Percentiles rank a stretch among this genome's conserved stretches.
Evolutionary conservation across 805 yeast species (phyloP).

Genomic region (Naumovozyma dairenensis): DNA sequence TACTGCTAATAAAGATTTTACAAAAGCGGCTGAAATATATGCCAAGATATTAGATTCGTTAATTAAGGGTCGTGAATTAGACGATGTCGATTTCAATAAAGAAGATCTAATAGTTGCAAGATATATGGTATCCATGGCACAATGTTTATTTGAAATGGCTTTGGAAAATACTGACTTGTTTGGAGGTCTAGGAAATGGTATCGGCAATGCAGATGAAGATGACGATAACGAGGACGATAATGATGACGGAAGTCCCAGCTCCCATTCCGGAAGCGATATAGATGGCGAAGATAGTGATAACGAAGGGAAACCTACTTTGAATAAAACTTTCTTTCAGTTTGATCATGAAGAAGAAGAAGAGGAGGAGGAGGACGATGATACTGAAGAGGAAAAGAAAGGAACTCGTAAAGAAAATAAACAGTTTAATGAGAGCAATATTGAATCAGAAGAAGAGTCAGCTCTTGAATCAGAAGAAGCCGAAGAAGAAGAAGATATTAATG

Average conservation of each 20-base stretch:
- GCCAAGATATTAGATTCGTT: slow-evolving; percentile 43
- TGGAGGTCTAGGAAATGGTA: slow-evolving; percentile 23
- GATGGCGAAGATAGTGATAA: slow-evolving; percentile 38
- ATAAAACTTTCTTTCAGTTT: slow-evolving; percentile 15
- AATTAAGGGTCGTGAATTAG: background rate
- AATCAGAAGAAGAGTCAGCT: no score
- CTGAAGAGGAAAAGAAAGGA: slow-evolving; percentile 2
- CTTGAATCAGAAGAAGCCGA: no score
- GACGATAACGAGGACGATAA: slow-evolving; percentile 19
- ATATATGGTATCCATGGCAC: slow-evolving; percentile 2
- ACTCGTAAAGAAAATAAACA: no score
- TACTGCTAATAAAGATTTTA: slow-evolving; percentile 57
- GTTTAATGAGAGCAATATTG: no score
- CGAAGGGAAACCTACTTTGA: slow-evolving; percentile 34
- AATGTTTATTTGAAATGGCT: slow-evolving; percentile 4
- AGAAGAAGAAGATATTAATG: no score
- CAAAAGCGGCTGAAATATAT: slow-evolving; percentile 56
- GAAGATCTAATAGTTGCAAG: slow-evolving; percentile 1
- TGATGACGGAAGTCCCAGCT: slow-evolving; percentile 16
- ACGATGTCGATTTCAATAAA: no score
- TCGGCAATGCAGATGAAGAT: slow-evolving; percentile 22
- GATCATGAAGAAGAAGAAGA: slow-evolving; percentile 21
- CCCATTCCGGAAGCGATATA: slow-evolving; percentile 13
- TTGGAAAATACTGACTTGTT: slow-evolving; percentile 6
- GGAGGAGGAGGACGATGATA: slow-evolving; percentile 7